These are phyloP conservation scores for Aspergillus carlsbadensis DNA, from an alignment of 495 filamentous ascomycete genomes.

Conservation along the genomic window DNA sequence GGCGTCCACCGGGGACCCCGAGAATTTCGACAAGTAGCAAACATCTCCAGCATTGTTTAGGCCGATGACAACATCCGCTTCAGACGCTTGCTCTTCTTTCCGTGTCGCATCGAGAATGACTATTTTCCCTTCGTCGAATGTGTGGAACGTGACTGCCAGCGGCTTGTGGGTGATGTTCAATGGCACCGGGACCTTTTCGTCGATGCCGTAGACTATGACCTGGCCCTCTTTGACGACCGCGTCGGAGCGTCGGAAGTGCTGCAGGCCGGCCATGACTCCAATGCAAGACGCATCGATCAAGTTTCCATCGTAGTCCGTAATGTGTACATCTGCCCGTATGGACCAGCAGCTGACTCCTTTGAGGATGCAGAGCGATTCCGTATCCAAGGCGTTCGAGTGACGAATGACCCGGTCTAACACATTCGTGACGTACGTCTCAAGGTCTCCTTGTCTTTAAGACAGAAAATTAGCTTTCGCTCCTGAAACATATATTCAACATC, in stretches of 20 bases:
- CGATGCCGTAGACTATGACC: slow-evolving; percentile 74
- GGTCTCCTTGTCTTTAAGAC: slow-evolving; percentile 60
- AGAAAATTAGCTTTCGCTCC: slow-evolving; percentile 19
- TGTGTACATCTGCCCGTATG: slow-evolving; percentile 84
- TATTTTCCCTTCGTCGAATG: slow-evolving; percentile 67
- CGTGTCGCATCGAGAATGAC: slow-evolving; percentile 75
- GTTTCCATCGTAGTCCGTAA: slow-evolving; percentile 85
- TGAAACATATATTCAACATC: not conserved
- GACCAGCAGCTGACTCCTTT: slow-evolving; percentile 88
- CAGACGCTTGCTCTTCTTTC: slow-evolving; percentile 81
- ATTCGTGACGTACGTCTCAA: slow-evolving; percentile 79
- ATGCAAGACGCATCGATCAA: slow-evolving; percentile 83
- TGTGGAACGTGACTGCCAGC: slow-evolving; percentile 81
- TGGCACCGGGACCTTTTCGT: slow-evolving; percentile 87
- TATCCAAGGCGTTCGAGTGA: slow-evolving; percentile 86
- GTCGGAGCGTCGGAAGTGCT: slow-evolving; percentile 87
- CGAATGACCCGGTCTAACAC: slow-evolving; percentile 91
- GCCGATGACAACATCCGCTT: slow-evolving; percentile 80
- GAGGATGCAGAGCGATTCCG: slow-evolving; percentile 90
- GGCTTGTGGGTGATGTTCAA: slow-evolving; percentile 88
- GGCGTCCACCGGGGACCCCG: slow-evolving; percentile 77
- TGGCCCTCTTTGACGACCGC: slow-evolving; percentile 77
- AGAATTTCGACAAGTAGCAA: slow-evolving; percentile 85
- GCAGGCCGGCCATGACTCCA: slow-evolving; percentile 79
- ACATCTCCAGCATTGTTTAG: slow-evolving; percentile 89